phyloP scores from a whole-genome alignment of 176 grass and related monocot species.

The Ensete glaucum region DNA sequence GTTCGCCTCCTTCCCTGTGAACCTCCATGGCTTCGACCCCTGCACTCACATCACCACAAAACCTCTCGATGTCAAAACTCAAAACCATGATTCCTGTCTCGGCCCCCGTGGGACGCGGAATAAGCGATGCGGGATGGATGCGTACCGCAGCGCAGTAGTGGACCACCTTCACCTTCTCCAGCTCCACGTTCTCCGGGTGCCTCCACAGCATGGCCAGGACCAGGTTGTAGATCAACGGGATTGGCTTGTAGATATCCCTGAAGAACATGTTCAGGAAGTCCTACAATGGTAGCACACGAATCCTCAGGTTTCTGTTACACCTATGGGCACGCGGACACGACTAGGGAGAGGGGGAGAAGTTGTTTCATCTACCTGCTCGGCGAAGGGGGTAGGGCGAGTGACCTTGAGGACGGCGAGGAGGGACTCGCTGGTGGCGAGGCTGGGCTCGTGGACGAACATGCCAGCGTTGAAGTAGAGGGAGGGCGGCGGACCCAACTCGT shows the following conservation, averaged over 20 bases:
- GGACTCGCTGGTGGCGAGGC: slow-evolving; percentile 43
- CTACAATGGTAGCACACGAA: slow-evolving; percentile 14
- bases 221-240: slow-evolving; percentile 71
- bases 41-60: slow-evolving; percentile 2
- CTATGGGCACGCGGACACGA: too few species aligned
- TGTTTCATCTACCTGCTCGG: slow-evolving; percentile 44
- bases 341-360: too few species aligned
- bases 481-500: slow-evolving; percentile 62
- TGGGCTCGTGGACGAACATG: slow-evolving; percentile 85
- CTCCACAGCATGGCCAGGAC: slow-evolving; percentile 91
- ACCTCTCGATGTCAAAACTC: neutral
- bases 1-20: slow-evolving; percentile 70
- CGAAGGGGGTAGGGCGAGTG: slow-evolving; percentile 48
- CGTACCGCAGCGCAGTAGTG: slow-evolving; percentile 92
- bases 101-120: neutral
- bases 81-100: too few species aligned
- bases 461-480: slow-evolving; percentile 92
- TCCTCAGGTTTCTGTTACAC: neutral
- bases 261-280: slow-evolving; percentile 96
- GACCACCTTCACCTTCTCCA: slow-evolving; percentile 74
- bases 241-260: slow-evolving; percentile 74
- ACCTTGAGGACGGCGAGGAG: slow-evolving; percentile 45
- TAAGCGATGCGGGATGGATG: neutral
- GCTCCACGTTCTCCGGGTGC: slow-evolving; percentile 83
- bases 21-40: slow-evolving; percentile 95